These are phyloP conservation scores for Meyerozyma carpophila DNA, from an alignment of 1,139 yeast species.

Conservation along the genomic window DNA sequence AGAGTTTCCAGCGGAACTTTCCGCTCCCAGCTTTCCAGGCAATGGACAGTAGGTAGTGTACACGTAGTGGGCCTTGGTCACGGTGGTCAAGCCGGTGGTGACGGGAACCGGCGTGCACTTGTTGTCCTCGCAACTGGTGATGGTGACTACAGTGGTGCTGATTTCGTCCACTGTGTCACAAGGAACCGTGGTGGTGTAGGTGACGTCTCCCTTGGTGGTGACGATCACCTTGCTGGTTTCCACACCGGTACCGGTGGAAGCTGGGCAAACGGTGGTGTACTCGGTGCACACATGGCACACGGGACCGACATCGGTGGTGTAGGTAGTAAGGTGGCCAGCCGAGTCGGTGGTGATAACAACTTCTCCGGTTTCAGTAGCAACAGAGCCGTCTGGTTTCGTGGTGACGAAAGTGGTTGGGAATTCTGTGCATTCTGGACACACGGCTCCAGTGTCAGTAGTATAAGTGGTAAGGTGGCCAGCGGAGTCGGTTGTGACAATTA, in stretches of 20 bases:
- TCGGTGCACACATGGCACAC: neutral
- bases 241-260: neutral
- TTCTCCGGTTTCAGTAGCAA: neutral
- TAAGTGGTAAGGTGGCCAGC: neutral
- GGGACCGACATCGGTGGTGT: neutral
- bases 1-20: too few species aligned
- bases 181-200: constrained; percentile 18
- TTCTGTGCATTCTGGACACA: neutral
- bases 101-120: constrained; percentile 23
- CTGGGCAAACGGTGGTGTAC: constrained; percentile 2
- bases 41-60: constrained; percentile 29
- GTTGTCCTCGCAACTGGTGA: constrained; percentile 25
- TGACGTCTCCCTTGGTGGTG: constrained; percentile 4
- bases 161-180: constrained; percentile 3
- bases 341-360: constrained; percentile 1
- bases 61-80: constrained; percentile 14
- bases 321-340: neutral
- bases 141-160: constrained; percentile 22
- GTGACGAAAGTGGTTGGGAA: constrained; percentile 1
- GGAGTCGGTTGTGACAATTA: constrained; percentile 1
- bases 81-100: constrained; percentile 35
- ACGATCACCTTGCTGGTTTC: neutral
- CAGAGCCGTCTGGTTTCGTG: constrained; percentile 1
- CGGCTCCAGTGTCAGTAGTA: neutral
- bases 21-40: neutral